Evolutionary conservation across 169 alveolate genomes (phyloP).

Genomic region (Eimeria sp.): DNA sequence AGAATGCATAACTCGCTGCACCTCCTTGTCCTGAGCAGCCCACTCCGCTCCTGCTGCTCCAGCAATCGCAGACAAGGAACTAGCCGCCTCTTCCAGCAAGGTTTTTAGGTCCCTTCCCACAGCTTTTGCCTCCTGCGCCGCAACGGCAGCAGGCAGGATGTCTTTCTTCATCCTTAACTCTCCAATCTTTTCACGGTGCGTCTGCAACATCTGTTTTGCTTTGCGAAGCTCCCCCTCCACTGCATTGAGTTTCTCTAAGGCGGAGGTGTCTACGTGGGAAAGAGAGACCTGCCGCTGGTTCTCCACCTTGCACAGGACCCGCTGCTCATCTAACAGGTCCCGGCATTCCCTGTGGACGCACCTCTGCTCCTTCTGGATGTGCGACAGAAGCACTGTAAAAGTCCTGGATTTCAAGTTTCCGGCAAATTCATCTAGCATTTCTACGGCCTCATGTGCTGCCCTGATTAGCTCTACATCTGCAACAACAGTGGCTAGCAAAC

Average conservation of each 20-base stretch:
- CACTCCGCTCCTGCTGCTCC: not conserved
- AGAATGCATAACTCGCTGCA: not conserved
- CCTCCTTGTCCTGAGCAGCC: not conserved
- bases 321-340: not conserved
- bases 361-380: not conserved
- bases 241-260: not conserved
- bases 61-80: not conserved
- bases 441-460: not conserved
- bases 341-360: not conserved
- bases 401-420: not conserved
- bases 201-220: not conserved
- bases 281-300: not conserved
- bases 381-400: not conserved
- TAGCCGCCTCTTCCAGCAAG: not conserved
- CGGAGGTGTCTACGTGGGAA: not conserved
- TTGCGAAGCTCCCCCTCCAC: not conserved
- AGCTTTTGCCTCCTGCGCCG: not conserved
- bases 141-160: not conserved
- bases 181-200: not conserved
- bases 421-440: not conserved
- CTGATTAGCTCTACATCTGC: not conserved
- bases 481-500: not conserved
- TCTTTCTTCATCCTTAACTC: not conserved
- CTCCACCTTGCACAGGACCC: not conserved
- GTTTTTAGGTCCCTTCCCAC: not conserved